Conservation (phyloP, 2,329 filamentous ascomycete species). For the Penicillium sp. region DNA sequence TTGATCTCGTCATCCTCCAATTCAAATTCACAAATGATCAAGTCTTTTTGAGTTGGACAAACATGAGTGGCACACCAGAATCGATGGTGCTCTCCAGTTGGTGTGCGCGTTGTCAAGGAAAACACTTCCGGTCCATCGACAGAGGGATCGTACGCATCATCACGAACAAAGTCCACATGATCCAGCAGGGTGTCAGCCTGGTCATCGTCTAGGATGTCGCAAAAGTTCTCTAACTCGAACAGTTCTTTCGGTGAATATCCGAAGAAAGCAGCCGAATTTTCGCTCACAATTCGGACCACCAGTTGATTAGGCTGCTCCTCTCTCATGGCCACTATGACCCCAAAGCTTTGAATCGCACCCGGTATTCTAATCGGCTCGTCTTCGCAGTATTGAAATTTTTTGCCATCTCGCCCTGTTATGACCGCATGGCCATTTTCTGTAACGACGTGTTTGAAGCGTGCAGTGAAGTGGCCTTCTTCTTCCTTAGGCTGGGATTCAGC, state of each 20-base stretch:
- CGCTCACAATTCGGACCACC: conserved; percentile 70
- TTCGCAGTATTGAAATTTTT: conserved; percentile 74
- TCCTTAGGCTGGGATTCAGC: conserved; percentile 28
- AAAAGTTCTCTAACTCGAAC: conserved; percentile 71
- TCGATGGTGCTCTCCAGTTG: conserved; percentile 59
- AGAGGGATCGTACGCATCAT: conserved; percentile 73
- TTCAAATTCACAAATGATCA: conserved; percentile 87
- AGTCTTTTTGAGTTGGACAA: conserved; percentile 63
- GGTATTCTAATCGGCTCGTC: conserved; percentile 90
- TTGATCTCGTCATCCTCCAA: conserved; percentile 73
- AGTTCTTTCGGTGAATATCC: conserved; percentile 75
- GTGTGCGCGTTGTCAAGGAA: conserved; percentile 67
- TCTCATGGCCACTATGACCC: conserved; percentile 70
- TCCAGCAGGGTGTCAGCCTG: conserved; percentile 81
- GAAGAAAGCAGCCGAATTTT: conserved; percentile 73
- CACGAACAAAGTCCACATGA: conserved; percentile 82
- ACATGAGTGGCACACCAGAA: conserved; percentile 87
- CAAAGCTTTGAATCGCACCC: conserved; percentile 76
- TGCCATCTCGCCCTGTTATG: conserved; percentile 73
- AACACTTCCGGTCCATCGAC: conserved; percentile 84
- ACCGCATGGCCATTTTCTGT: conserved; percentile 78
- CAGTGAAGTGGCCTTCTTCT: conserved; percentile 56
- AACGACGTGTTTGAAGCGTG: conserved; percentile 74
- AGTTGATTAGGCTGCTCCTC: conserved; percentile 64
- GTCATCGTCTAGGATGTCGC: conserved; percentile 80